phyloP scores from a whole-genome alignment of 495 filamentous ascomycete species.

The Daldinia grandis region DNA sequence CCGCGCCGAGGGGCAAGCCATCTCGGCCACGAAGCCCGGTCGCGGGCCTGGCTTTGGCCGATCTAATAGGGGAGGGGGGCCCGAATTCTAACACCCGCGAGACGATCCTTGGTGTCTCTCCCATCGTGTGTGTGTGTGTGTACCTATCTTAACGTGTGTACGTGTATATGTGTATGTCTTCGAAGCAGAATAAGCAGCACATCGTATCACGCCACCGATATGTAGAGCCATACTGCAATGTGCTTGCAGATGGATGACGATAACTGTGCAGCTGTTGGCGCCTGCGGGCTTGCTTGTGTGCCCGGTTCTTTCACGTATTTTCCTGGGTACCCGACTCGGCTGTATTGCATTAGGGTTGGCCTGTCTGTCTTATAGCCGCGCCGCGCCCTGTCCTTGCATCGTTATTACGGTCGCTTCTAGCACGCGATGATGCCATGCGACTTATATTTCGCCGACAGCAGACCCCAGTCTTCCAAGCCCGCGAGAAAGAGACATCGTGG shows the following conservation, averaged over 20 bases:
- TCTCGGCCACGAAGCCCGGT: conserved; percentile 36
- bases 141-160: conserved; percentile 6
- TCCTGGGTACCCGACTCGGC: conserved; percentile 42
- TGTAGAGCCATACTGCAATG: conserved; percentile 18
- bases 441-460: conserved; percentile 42
- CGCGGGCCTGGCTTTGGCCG: conserved; percentile 27
- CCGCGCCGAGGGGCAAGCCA: conserved; percentile 37
- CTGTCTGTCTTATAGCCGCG: conserved; percentile 38
- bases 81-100: conserved; percentile 21
- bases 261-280: conserved; percentile 42
- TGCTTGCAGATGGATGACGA: conserved; percentile 39
- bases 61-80: conserved; percentile 15
- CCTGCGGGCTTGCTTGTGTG: conserved; percentile 23
- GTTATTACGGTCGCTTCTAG: conserved; percentile 16
- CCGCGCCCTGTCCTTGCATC: conserved; percentile 39
- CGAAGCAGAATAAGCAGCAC: neutral
- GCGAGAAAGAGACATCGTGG: conserved; percentile 1
- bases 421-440: conserved; percentile 44
- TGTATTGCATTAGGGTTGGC: conserved; percentile 40
- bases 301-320: conserved; percentile 42
- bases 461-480: conserved; percentile 19
- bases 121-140: conserved; percentile 2
- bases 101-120: conserved; percentile 4
- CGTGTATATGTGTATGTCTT: conserved; percentile 9
- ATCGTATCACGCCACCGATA: conserved; percentile 36